These are phyloP conservation scores for Fagopyrum homotropicum DNA, from an alignment of 148 eudicot genomes.

Conservation along the genomic window DNA sequence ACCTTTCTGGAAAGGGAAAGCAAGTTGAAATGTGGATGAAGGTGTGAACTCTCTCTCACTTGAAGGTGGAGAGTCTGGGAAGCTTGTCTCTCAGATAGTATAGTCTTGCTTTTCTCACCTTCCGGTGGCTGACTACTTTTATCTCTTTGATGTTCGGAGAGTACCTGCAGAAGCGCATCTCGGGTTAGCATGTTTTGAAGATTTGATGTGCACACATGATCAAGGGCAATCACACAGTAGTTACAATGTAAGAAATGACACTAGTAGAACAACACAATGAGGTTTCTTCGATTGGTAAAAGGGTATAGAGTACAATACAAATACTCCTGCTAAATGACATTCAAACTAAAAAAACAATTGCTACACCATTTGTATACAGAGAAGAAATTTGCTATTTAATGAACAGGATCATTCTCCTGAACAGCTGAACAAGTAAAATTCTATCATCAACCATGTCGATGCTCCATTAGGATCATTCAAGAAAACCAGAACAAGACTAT, in stretches of 20 bases:
- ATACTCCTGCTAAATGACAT: neutral
- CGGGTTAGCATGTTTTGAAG: neutral
- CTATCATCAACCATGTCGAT: neutral
- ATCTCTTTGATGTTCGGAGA: constrained; percentile 86
- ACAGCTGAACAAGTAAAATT: neutral
- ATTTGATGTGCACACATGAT: neutral
- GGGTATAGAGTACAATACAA: neutral
- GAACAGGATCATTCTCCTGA: neutral
- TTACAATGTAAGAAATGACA: neutral
- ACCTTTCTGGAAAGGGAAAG: neutral
- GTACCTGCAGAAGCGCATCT: constrained; percentile 43
- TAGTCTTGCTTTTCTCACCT: constrained; percentile 84
- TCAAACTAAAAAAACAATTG: neutral
- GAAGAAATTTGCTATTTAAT: neutral
- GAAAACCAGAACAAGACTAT: neutral
- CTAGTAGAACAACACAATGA: neutral
- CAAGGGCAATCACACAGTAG: neutral
- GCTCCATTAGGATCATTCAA: neutral
- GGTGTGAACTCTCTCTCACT: constrained; percentile 16
- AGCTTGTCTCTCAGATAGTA: constrained; percentile 95
- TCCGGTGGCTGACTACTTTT: constrained; percentile 63
- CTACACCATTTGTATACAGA: neutral
- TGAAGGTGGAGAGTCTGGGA: constrained; percentile 85
- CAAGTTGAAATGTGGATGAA: neutral
- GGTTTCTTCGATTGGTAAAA: neutral